Base-by-base conservation (phyloP, 306 rosid genomes). In the Urtica urens region DNA sequence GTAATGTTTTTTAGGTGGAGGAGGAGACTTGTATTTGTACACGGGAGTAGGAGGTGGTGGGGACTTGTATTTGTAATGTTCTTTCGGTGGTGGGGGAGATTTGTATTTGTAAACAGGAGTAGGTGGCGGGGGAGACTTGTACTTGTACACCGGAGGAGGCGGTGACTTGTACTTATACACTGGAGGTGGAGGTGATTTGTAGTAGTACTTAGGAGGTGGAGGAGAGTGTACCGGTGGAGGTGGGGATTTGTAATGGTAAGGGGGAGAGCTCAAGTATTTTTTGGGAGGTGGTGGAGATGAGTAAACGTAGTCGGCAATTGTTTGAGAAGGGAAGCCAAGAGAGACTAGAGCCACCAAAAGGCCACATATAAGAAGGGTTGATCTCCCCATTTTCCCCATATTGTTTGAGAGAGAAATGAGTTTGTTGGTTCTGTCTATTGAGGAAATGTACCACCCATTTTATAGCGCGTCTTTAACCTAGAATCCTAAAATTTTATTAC, bases 401-500 rank as follows among this genome's bases (percentile, higher is more conserved):
- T 9, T 55, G 30, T 11, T 71, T 48, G 10, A 4, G 4, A 35
- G 40, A 22, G 27, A 16, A 47, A 24, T 23, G 53, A 64, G 71
- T 10, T 33, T 55, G 46, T 57, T 17, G 69, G 47, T 63, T 15
- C 60, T 76, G 58, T 37, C 41, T 41, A 45, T 23, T 51, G 37
- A 23, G 4, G 8, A 1, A 43, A 37, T 46, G 22, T 24, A 38
- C 2, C 24, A 0, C 57, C 43, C 78, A 55, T 69, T 83, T 68
- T 77, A 83, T 83, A 79, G 78, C 67, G 64, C 52, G 50, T 60
- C 51, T 61, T 80, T 67, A 63, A 67, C 77, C 46, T 29, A 26
- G 34, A 45, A 21, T 68, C 11, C 55, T 40, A 6, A 1, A 56
- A 54, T 64, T 24, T 26, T 59, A 53, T 52, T 37, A 46, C 13